Base-by-base conservation (phyloP, 208 protist species). In the Trypanosoma scelopori region DNA sequence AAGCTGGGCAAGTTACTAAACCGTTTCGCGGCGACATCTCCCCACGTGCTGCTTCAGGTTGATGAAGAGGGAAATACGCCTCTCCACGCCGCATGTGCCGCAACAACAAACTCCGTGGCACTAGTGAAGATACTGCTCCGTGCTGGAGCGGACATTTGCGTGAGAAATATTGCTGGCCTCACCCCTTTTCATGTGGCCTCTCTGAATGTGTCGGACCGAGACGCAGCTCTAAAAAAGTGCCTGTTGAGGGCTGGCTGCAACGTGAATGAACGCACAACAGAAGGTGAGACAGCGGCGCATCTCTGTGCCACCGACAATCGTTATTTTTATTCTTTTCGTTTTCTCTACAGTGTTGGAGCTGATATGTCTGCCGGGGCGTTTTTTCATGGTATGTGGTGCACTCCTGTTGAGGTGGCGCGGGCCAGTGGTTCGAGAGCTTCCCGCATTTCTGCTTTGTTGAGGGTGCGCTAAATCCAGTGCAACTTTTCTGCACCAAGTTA, bases 171-270 rank as follows among this genome's bases (percentile, higher is more conserved):
- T 7, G 27, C n/a, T 15, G 75, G 71, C 1, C 37, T 74, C 41
- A 59, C 64, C 11, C 52, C 79, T 11, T 75, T 78, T 25, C 71
- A 81, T 52, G 20, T 79, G 28, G 67, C 71, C 2, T 81, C 66
- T 20, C 68, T 79, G 7, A 74, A 78, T n/a, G 22, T 16, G 15
- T 55, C 35, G 25, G 71, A 79, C 41, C n/a, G 48, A 5, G 47
- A 52, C 18, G 20, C 65, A 48, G 49, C 15, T 20, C 25, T 69
- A 27, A 69, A 66, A 57, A 39, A 41, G 12, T 46, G 55, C 11
- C 30, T 81, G n/a, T 25, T 79, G n/a, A 45, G 35, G 5, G 53
- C 46, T 28, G 68, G 64, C 9, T 70, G 55, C 42, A 35, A 41
- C 32, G 55, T 78, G 20, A 65, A 80, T 65, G 51, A 63, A 30